These are phyloP conservation scores for Leccinum variicolor DNA, from an alignment of 768 basidiomycete genomes.

Conservation along the genomic window DNA sequence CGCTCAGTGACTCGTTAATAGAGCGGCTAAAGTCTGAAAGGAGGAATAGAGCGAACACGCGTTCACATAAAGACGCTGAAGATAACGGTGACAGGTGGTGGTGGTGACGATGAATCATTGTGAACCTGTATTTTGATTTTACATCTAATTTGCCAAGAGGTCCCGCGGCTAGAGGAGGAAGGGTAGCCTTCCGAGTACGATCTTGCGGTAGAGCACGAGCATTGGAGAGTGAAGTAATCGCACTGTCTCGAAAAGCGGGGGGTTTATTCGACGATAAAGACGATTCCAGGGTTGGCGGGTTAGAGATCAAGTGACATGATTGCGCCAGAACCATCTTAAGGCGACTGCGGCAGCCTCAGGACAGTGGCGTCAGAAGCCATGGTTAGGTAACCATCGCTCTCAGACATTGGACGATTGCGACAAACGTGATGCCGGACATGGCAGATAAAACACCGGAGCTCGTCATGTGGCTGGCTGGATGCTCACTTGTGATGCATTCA, in stretches of 20 bases:
- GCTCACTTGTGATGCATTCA: neutral
- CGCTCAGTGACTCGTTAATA: neutral
- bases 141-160: neutral
- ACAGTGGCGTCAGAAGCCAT: neutral
- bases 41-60: slow-evolving; percentile 2
- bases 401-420: neutral
- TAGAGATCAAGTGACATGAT: neutral
- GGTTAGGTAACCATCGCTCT: neutral
- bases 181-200: neutral
- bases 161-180: neutral
- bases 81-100: slow-evolving; percentile 14
- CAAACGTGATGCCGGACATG: neutral
- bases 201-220: neutral
- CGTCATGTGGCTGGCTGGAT: neutral
- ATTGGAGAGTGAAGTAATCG: neutral
- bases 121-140: no score
- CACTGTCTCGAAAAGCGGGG: neutral
- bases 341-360: neutral
- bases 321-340: neutral
- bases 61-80: slow-evolving; percentile 8
- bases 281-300: neutral
- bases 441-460: neutral
- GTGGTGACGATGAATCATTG: neutral
- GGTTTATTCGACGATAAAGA: neutral
- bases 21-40: slow-evolving; percentile 6